Percentiles rank a stretch among this genome's conserved stretches.
phyloP scores from a whole-genome alignment of 2,329 filamentous ascomycete species.

The Epichloe gansuensis region DNA sequence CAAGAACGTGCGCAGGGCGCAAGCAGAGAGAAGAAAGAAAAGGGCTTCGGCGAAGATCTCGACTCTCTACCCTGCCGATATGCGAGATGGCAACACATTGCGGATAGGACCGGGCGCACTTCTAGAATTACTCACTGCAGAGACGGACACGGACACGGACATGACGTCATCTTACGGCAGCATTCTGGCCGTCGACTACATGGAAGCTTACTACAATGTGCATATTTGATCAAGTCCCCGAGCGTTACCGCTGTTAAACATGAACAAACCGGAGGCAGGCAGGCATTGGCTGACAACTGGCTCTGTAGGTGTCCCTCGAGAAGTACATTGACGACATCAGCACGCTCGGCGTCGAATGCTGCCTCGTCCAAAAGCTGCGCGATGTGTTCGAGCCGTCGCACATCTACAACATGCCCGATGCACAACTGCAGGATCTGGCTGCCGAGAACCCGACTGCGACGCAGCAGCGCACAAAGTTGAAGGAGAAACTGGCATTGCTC shows the following conservation, averaged over 20 bases:
- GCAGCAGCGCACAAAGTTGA: neutral
- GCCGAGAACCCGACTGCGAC: conserved; percentile 9
- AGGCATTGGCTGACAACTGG: neutral
- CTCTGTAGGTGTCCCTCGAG: conserved; percentile 10
- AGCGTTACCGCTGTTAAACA: no score
- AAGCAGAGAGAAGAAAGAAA: conserved; percentile 5
- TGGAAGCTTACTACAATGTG: conserved; percentile 29
- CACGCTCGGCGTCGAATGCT: conserved; percentile 12
- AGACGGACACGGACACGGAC: neutral
- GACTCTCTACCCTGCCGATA: conserved; percentile 1
- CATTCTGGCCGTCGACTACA: conserved; percentile 18
- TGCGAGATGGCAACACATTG: neutral
- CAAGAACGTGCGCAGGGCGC: conserved; percentile 21
- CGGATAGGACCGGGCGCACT: neutral
- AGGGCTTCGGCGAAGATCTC: conserved; percentile 1
- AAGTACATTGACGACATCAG: conserved; percentile 12
- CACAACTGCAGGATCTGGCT: conserved; percentile 10
- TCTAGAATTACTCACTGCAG: neutral
- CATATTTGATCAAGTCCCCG: neutral
- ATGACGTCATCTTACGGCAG: conserved; percentile 1
- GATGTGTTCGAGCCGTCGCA: conserved; percentile 10
- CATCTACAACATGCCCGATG: conserved; percentile 10
- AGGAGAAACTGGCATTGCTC: neutral
- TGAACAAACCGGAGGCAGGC: neutral
- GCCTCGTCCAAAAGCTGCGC: conserved; percentile 9